Evolutionary conservation across 257 asterid species (phyloP).

Genomic region (Solanum medicagineum): DNA sequence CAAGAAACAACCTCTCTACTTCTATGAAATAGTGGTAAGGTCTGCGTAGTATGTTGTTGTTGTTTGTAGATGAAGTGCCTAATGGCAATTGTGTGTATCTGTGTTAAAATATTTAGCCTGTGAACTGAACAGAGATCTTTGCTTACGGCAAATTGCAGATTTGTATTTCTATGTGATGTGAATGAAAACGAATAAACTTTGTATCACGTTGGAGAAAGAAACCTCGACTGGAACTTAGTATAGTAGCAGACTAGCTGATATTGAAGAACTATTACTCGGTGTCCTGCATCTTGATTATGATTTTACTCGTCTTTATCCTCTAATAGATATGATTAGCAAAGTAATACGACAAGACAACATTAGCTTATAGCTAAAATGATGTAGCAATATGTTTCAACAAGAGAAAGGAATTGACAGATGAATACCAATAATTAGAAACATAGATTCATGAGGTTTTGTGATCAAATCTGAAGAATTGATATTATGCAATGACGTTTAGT

Average conservation of each 20-base stretch:
- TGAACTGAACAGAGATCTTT: no score
- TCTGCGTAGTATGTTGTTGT: no score
- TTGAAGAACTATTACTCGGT: not conserved
- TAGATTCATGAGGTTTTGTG: not conserved
- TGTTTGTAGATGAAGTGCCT: not conserved
- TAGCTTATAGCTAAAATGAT: not conserved
- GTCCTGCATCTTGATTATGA: not conserved
- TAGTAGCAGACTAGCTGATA: not conserved
- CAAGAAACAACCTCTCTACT: no score
- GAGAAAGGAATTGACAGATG: not conserved
- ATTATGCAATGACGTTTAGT: not conserved
- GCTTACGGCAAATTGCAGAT: not conserved
- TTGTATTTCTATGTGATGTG: not conserved
- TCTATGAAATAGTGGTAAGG: no score
- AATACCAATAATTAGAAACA: not conserved
- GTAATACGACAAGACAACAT: not conserved
- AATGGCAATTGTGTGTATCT: not conserved
- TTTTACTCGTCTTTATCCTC: not conserved
- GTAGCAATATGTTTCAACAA: not conserved
- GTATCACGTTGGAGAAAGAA: not conserved
- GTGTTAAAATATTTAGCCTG: not conserved
- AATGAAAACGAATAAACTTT: not conserved
- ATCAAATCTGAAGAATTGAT: not conserved
- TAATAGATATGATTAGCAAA: not conserved
- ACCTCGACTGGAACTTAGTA: not conserved